These are phyloP conservation scores for Hypoxylon sp. DNA, from an alignment of 2,329 filamentous ascomycete species.

Conservation along the genomic window DNA sequence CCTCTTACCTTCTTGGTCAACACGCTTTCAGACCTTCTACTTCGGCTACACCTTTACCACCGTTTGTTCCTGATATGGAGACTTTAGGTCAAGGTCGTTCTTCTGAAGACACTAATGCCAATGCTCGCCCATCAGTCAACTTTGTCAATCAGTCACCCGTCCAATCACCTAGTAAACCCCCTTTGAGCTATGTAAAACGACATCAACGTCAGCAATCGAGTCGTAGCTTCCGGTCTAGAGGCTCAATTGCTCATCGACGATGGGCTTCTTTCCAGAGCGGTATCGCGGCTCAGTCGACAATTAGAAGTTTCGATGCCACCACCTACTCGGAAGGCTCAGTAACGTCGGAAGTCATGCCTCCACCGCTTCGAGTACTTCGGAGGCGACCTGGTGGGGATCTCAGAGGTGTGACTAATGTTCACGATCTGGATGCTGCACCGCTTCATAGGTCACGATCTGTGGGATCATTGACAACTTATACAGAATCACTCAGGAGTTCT, in stretches of 20 bases:
- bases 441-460: conserved; percentile 70
- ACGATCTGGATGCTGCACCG: conserved; percentile 68
- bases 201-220: conserved; percentile 65
- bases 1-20: conserved; percentile 69
- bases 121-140: conserved; percentile 54
- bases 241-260: conserved; percentile 68
- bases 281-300: conserved; percentile 64
- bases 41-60: conserved; percentile 61
- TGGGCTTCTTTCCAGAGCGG: conserved; percentile 74
- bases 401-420: conserved; percentile 75
- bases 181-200: conserved; percentile 55
- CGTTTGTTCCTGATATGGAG: conserved; percentile 64
- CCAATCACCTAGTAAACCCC: conserved; percentile 54
- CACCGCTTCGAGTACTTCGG: conserved; percentile 75
- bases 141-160: conserved; percentile 52
- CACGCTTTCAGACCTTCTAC: conserved; percentile 58
- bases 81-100: conserved; percentile 55
- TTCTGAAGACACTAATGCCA: conserved; percentile 55
- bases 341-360: conserved; percentile 63
- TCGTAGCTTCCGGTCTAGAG: conserved; percentile 64
- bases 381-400: conserved; percentile 83
- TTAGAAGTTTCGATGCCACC: conserved; percentile 74
- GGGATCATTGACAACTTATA: conserved; percentile 72
- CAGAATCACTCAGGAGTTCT: conserved; percentile 73
- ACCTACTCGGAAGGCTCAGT: conserved; percentile 68